Percentiles rank a stretch among this genome's conserved stretches.
These are phyloP conservation scores for Aureobasidium sp. DNA, from an alignment of 2,329 filamentous ascomycete species.

Conservation along the genomic window DNA sequence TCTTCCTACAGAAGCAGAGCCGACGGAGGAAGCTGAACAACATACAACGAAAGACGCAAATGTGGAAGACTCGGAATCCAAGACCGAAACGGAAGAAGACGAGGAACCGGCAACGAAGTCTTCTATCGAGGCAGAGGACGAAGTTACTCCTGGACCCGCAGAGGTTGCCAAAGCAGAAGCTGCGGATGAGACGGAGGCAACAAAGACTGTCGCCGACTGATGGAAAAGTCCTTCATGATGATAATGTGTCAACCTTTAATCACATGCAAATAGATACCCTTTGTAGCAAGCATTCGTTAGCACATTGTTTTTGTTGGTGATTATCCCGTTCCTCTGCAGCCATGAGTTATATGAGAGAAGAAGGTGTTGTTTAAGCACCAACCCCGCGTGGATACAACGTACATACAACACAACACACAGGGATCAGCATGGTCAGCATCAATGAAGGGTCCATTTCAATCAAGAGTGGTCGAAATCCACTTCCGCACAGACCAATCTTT, in stretches of 20 bases:
- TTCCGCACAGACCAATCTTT: background rate
- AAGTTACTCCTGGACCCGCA: slow-evolving; percentile 14
- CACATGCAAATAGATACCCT: slow-evolving; percentile 3
- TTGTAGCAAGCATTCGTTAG: background rate
- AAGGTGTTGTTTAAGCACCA: background rate
- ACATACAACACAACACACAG: background rate
- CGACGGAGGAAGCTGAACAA: background rate
- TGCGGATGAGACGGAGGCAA: slow-evolving; percentile 12
- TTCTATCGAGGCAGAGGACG: slow-evolving; percentile 5
- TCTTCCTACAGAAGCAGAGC: background rate
- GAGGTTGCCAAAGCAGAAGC: slow-evolving; percentile 14
- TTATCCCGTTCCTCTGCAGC: no score
- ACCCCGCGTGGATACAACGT: background rate
- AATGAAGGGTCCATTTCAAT: no score
- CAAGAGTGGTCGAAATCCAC: background rate
- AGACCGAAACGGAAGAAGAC: background rate
- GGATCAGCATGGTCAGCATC: background rate
- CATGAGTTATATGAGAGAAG: no score
- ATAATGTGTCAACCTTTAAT: background rate
- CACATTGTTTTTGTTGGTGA: background rate
- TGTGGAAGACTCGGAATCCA: background rate
- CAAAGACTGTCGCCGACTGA: slow-evolving; percentile 14
- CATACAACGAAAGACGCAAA: background rate
- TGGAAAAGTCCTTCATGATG: background rate
- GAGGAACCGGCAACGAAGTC: background rate